Percentiles rank a stretch among this genome's conserved stretches.
Evolutionary conservation across 2,329 filamentous ascomycete genomes (phyloP).

Genomic region (Aureobasidium namibiae): DNA sequence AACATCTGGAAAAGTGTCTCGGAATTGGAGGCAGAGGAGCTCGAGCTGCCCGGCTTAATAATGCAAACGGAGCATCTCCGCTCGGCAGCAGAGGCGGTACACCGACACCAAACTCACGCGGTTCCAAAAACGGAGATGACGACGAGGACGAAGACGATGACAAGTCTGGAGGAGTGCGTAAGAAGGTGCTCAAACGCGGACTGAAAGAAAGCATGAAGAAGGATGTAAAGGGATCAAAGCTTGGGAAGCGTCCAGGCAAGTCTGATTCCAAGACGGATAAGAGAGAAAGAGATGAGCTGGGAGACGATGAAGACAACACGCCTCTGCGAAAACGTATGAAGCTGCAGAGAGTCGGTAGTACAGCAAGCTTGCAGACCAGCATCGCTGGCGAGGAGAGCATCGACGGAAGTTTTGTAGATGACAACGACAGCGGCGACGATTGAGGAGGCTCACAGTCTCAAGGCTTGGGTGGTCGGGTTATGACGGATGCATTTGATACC

Average conservation of each 20-base stretch:
- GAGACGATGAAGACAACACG: constrained; percentile 23
- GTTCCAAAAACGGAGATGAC: constrained; percentile 20
- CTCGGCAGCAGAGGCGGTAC: constrained; percentile 26
- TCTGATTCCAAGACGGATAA: constrained; percentile 21
- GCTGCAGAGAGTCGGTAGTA: constrained; percentile 27
- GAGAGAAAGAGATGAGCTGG: constrained; percentile 27
- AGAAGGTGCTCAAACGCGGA: constrained; percentile 31
- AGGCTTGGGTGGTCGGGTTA: not conserved
- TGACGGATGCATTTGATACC: constrained; percentile 3
- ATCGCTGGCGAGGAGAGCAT: constrained; percentile 24
- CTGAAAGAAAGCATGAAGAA: constrained; percentile 38
- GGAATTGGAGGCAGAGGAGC: constrained; percentile 48
- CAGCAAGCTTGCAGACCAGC: constrained; percentile 24
- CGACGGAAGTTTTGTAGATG: constrained; percentile 30
- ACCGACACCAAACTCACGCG: constrained; percentile 20
- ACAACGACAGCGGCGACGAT: constrained; percentile 23
- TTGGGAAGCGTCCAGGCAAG: constrained; percentile 20
- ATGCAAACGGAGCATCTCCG: constrained; percentile 20
- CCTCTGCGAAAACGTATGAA: constrained; percentile 31
- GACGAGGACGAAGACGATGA: constrained; percentile 22
- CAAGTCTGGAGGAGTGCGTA: constrained; percentile 25
- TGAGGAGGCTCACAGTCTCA: constrained; percentile 11
- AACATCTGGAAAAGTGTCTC: constrained; percentile 54
- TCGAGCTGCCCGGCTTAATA: constrained; percentile 38
- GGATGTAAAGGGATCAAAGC: constrained; percentile 26